phyloP scores from a whole-genome alignment of 2,329 filamentous ascomycete genomes.

The Podosphaera fusca region DNA sequence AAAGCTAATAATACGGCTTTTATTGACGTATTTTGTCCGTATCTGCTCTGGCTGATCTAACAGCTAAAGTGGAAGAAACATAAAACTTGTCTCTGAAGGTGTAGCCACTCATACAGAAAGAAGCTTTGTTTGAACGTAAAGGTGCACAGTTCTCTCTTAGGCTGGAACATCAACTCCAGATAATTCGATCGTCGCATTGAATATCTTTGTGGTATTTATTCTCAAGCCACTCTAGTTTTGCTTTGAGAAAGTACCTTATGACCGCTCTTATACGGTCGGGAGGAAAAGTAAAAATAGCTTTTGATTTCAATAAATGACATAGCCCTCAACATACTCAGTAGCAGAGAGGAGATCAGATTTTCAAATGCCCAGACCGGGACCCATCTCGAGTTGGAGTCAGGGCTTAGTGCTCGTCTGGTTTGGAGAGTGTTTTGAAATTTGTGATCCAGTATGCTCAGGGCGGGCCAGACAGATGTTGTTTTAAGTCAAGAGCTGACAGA shows the following conservation, averaged over 20 bases:
- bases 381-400: conserved; percentile 88
- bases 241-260: no score
- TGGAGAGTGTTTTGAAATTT: conserved; percentile 3
- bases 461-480: no score
- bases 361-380: conserved; percentile 30
- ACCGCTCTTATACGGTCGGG: no score
- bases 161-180: no score
- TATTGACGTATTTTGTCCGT: conserved; percentile 89
- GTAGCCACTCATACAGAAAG: conserved; percentile 65
- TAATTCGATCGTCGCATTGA: no score
- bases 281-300: no score
- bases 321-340: no score
- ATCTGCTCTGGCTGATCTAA: conserved; percentile 31
- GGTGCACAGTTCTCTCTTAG: not conserved
- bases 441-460: not conserved
- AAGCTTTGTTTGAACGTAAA: conserved; percentile 18
- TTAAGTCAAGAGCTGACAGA: no score
- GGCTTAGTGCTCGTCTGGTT: conserved; percentile 63
- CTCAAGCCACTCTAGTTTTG: no score
- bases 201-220: no score
- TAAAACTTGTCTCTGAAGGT: conserved; percentile 82
- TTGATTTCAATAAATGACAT: no score
- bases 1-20: conserved; percentile 59
- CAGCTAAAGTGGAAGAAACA: conserved; percentile 47
- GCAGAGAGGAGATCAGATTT: conserved; percentile 5